These are phyloP conservation scores for Mangifera indica DNA, from an alignment of 345 rosid genomes.

Conservation along the genomic window DNA sequence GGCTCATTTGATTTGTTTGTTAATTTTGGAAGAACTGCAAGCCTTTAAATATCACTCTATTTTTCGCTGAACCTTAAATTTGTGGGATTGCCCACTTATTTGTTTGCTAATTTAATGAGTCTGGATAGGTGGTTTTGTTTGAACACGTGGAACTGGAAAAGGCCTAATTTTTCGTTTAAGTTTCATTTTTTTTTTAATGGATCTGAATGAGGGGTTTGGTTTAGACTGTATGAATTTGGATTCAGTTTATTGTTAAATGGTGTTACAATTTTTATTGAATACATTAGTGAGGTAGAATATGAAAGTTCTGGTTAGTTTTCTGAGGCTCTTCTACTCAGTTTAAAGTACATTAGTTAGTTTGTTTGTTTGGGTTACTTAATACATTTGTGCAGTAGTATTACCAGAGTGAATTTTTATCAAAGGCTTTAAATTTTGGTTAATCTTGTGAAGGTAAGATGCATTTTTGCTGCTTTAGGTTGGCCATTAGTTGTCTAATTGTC, in stretches of 20 bases:
- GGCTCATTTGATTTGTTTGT: too few species aligned
- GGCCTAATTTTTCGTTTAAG: not conserved
- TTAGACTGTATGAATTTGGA: not conserved
- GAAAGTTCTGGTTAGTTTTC: not conserved
- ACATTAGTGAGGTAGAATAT: not conserved
- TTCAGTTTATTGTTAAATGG: not conserved
- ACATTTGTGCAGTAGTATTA: not conserved
- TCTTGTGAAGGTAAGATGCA: not conserved
- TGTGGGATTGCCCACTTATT: slow-evolving; percentile 20
- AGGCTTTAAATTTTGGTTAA: not conserved
- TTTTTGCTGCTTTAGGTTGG: not conserved
- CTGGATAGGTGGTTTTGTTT: slow-evolving; percentile 5
- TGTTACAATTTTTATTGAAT: not conserved
- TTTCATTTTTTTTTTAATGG: not conserved
- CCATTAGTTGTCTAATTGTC: not conserved
- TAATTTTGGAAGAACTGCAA: not conserved
- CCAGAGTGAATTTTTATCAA: not conserved
- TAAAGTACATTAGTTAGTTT: not conserved
- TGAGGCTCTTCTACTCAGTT: not conserved
- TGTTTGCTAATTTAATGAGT: slow-evolving; percentile 14
- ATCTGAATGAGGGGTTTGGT: not conserved
- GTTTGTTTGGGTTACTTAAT: not conserved
- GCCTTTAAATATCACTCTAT: not conserved
- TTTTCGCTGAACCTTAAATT: not conserved
- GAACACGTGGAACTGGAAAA: not conserved